Evolutionary conservation across 2,329 filamentous ascomycete species (phyloP).

Genomic region (Alternaria viburni): DNA sequence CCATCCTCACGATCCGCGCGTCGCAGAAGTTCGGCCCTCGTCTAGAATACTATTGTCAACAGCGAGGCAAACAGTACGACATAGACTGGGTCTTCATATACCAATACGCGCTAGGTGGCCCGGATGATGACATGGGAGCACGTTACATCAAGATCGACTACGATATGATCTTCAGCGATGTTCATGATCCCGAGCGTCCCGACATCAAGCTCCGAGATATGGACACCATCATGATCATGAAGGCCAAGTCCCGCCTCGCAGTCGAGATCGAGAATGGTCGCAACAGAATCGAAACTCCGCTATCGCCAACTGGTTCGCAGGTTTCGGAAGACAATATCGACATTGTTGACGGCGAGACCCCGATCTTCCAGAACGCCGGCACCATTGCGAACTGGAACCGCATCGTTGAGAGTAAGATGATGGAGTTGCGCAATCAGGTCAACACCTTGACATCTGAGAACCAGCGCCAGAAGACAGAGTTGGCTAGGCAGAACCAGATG

Average conservation of each 20-base stretch:
- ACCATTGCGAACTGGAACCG: background rate
- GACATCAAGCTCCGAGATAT: conserved; percentile 4
- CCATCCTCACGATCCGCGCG: conserved; percentile 14
- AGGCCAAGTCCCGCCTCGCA: background rate
- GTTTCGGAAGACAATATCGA: conserved; percentile 1
- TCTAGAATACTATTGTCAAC: conserved; percentile 19
- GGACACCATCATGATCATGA: conserved; percentile 21
- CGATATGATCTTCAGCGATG: conserved; percentile 15
- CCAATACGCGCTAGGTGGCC: conserved; percentile 2
- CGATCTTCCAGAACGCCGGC: background rate
- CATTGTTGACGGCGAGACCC: conserved; percentile 7
- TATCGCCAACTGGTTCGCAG: background rate
- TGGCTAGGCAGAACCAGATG: background rate
- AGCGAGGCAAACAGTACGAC: conserved; percentile 17
- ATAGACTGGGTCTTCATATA: conserved; percentile 19
- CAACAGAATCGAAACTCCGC: background rate
- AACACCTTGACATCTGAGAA: background rate
- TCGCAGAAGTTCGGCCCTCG: conserved; percentile 17
- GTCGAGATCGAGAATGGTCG: background rate
- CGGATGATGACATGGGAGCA: background rate
- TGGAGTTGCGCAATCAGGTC: background rate
- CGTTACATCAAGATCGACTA: conserved; percentile 14
- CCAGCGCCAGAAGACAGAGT: background rate
- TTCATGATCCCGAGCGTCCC: conserved; percentile 10
- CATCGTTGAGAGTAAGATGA: background rate